Evolutionary conservation across 1,139 yeast genomes (phyloP), one percentile per base, ranked within the genome.

Genomic region (Geotrichum carabidarum): DNA sequence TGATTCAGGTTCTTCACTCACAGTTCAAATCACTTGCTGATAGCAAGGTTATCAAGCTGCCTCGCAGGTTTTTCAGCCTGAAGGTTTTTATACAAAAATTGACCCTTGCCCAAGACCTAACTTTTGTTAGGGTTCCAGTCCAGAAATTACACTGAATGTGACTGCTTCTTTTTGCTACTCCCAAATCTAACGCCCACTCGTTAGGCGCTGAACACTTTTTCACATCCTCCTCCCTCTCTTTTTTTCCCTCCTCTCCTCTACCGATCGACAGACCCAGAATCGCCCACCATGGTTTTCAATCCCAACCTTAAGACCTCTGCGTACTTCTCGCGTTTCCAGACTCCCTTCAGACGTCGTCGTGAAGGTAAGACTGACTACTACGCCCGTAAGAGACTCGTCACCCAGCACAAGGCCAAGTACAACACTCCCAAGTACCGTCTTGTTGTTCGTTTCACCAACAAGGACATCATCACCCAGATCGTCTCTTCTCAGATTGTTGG

Each of bases 301-400:
- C 82, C 82, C 74, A 64, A 71, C 58, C 72, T 75, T 69, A 90
- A 90, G 84, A 77, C 82, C 73, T 84, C 95, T 71, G 94, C 98
- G 69, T 93, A 94, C 93, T 90, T 84, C 84, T 90, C 98, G 76
- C 93, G 99, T 78, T 93, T 84, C 96, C 99, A 93, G 83, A 93
- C 99, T 76, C 97, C 98, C 69, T 93, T 90, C 96, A 90, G 99
- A 79, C 90, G 99, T 86, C 89, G 99, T 87, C 90, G 95, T 77
- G 98, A 94, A 81, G 99, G 99, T 82, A 93, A 94, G 86, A 93
- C 99, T 76, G 99, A 93, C 78, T 93, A 91, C 96, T 93, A 91
- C 85, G 97, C 95, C 79, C 93, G 99, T 85, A 93, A 93, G 95
- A 90, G 99, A 83, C 83, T 93, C 76, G 94, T 93, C 74, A 83